Evolutionary conservation across 495 filamentous ascomycete species (phyloP).

Genomic region (Daldinia grandis): DNA sequence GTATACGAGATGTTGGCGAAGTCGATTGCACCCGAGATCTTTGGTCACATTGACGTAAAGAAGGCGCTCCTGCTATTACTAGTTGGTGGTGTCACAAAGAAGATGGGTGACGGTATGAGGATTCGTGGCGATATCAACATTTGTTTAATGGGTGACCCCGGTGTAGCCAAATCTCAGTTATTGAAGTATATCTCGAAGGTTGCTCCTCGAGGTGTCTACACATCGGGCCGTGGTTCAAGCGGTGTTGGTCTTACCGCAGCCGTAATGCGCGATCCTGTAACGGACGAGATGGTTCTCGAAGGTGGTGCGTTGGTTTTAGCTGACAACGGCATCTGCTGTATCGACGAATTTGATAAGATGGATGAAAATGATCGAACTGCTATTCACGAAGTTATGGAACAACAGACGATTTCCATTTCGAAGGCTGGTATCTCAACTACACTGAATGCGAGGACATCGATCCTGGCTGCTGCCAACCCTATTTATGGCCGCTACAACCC

Average conservation of each 20-base stretch:
- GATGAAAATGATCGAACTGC: slow-evolving; percentile 95
- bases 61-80: slow-evolving; percentile 94
- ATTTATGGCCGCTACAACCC: slow-evolving; percentile 98
- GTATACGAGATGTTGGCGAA: slow-evolving; percentile 94
- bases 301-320: slow-evolving; percentile 95
- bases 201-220: slow-evolving; percentile 96
- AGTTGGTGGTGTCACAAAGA: slow-evolving; percentile 95
- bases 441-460: slow-evolving; percentile 94
- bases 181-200: slow-evolving; percentile 99
- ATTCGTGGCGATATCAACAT: slow-evolving; percentile 99
- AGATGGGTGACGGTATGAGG: slow-evolving; percentile 96
- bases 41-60: slow-evolving; percentile 95
- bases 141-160: slow-evolving; percentile 98
- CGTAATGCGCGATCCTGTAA: slow-evolving; percentile 98
- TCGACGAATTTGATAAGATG: slow-evolving; percentile 99
- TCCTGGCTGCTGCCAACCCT: slow-evolving; percentile 97
- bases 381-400: slow-evolving; percentile 99
- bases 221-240: slow-evolving; percentile 92
- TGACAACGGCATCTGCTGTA: slow-evolving; percentile 98
- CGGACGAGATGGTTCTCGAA: slow-evolving; percentile 98
- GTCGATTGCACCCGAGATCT: slow-evolving; percentile 98
- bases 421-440: slow-evolving; percentile 98
- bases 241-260: slow-evolving; percentile 97
- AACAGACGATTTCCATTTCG: slow-evolving; percentile 98
- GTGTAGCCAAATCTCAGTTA: slow-evolving; percentile 98